phyloP scores from a whole-genome alignment of 2,329 filamentous ascomycete genomes.

The Lasiodiplodia hormozganensis region DNA sequence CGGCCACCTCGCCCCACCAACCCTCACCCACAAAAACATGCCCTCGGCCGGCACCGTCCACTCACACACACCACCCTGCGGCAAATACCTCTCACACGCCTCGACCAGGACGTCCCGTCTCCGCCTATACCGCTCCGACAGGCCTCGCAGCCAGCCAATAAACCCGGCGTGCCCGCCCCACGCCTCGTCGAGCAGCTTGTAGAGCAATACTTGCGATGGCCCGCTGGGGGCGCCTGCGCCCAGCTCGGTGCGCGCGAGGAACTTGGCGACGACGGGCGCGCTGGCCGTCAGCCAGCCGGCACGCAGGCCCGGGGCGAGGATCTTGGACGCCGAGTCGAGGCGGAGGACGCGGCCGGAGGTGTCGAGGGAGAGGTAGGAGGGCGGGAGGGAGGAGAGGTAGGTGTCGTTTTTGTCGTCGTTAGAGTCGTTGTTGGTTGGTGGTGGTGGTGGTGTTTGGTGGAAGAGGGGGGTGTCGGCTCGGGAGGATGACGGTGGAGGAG shows the following conservation, averaged over 20 bases:
- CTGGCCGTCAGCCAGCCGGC: slow-evolving; percentile 42
- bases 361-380: slow-evolving; percentile 46
- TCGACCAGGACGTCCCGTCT: slow-evolving; percentile 36
- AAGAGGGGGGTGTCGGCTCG: too few relatives aligned
- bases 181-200: slow-evolving; percentile 40
- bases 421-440: too few relatives aligned
- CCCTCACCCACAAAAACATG: slow-evolving; percentile 39
- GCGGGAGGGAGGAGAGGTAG: slow-evolving; percentile 31
- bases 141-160: slow-evolving; percentile 37
- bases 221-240: slow-evolving; percentile 36
- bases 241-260: slow-evolving; percentile 37
- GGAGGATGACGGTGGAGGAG: background rate
- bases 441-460: too few relatives aligned
- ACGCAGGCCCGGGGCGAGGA: slow-evolving; percentile 42
- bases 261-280: slow-evolving; percentile 38
- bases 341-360: slow-evolving; percentile 41
- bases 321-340: slow-evolving; percentile 43
- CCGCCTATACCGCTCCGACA: slow-evolving; percentile 36
- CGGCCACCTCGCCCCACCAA: background rate
- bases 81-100: slow-evolving; percentile 38
- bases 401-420: background rate
- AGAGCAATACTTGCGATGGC: slow-evolving; percentile 40
- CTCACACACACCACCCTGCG: slow-evolving; percentile 29
- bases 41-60: slow-evolving; percentile 35
- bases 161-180: slow-evolving; percentile 45